Evolutionary conservation across 208 protist species (phyloP).

Genomic region (Leishmania amazonensis): DNA sequence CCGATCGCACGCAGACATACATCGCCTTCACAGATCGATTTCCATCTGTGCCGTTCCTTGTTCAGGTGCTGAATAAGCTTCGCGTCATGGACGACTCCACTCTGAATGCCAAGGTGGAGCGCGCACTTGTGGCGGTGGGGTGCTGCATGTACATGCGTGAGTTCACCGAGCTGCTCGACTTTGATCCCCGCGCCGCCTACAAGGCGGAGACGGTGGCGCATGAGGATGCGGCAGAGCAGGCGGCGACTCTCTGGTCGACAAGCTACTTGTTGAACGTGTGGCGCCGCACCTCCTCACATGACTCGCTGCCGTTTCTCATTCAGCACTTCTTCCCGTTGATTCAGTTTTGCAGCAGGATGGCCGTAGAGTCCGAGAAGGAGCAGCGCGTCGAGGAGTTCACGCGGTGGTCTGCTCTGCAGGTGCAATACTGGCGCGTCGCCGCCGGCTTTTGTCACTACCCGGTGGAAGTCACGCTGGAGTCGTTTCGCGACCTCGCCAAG

Average conservation of each 20-base stretch:
- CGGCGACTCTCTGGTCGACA: constrained; percentile 53
- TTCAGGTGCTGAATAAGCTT: constrained; percentile 88
- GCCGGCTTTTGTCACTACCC: constrained; percentile 88
- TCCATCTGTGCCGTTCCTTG: constrained; percentile 61
- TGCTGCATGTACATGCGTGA: constrained; percentile 78
- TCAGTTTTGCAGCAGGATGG: constrained; percentile 61
- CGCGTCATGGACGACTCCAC: constrained; percentile 75
- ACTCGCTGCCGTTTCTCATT: constrained; percentile 81
- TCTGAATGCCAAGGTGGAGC: constrained; percentile 79
- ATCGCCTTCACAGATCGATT: constrained; percentile 64
- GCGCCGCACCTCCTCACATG: constrained; percentile 75
- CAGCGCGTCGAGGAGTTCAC: constrained; percentile 48
- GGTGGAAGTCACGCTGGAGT: constrained; percentile 59
- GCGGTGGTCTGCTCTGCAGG: constrained; percentile 68
- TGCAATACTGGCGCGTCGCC: constrained; percentile 80
- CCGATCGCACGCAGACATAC: constrained; percentile 27
- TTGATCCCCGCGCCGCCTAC: constrained; percentile 69
- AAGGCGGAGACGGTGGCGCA: constrained; percentile 41
- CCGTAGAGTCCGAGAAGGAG: constrained; percentile 55
- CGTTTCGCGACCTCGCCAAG: constrained; percentile 81
- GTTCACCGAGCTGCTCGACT: constrained; percentile 74
- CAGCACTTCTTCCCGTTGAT: constrained; percentile 81
- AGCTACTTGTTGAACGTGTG: constrained; percentile 84
- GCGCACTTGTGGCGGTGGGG: constrained; percentile 68
- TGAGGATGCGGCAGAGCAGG: constrained; percentile 34